phyloP scores from a whole-genome alignment of 257 asterid species.

The Fraxinus quadrangulata region DNA sequence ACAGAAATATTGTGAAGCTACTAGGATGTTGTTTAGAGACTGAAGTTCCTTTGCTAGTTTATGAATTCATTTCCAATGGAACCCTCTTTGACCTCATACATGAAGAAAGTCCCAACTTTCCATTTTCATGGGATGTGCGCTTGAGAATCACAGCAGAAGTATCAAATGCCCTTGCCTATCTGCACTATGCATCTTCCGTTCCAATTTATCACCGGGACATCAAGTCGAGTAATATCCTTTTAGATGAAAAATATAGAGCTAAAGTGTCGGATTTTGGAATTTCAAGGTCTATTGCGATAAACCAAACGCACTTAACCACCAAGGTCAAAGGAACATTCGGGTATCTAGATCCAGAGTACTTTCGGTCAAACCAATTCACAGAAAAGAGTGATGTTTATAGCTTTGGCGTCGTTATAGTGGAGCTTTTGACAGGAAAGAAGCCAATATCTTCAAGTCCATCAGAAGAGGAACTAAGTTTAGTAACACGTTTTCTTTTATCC shows the following conservation, averaged over 20 bases:
- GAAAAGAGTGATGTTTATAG: conserved; percentile 49
- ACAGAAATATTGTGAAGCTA: conserved; percentile 35
- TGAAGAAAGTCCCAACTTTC: conserved; percentile 10
- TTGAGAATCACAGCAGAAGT: conserved; percentile 40
- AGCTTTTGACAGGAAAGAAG: conserved; percentile 38
- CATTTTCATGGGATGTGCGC: conserved; percentile 39
- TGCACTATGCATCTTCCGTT: conserved; percentile 34
- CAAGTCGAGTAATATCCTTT: conserved; percentile 40
- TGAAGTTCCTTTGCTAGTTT: conserved; percentile 35
- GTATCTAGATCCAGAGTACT: conserved; percentile 42
- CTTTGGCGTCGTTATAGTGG: conserved; percentile 41
- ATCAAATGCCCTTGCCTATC: conserved; percentile 39
- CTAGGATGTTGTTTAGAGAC: conserved; percentile 45
- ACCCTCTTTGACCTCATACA: conserved; percentile 37
- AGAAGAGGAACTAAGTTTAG: conserved; percentile 36
- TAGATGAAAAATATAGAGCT: conserved; percentile 41
- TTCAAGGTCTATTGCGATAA: conserved; percentile 29
- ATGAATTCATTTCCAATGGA: conserved; percentile 39
- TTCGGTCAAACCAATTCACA: conserved; percentile 34
- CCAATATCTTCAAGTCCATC: conserved; percentile 23
- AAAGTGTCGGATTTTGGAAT: conserved; percentile 43
- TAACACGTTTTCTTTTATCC: conserved; percentile 26
- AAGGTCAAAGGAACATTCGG: conserved; percentile 43
- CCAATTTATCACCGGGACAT: conserved; percentile 46
- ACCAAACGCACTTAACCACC: conserved; percentile 40